Evolutionary conservation across 768 basidiomycete genomes (phyloP).

Genomic region (Mycena amicta): DNA sequence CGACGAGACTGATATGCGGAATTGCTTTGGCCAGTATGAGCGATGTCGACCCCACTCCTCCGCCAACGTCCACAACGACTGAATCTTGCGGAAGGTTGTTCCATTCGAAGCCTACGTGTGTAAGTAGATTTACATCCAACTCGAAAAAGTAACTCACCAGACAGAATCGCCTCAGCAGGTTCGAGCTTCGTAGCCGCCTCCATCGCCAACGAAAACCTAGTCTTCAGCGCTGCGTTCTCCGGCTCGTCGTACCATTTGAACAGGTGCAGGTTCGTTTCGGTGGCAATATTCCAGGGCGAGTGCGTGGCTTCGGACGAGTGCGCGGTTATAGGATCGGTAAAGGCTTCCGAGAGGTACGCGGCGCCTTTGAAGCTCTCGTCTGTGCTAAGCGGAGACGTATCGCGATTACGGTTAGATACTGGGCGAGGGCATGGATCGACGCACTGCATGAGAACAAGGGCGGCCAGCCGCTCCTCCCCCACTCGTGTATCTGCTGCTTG

Average conservation of each 20-base stretch:
- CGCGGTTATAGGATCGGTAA: neutral
- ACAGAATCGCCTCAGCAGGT: neutral
- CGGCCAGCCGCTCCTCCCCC: neutral
- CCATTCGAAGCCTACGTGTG: neutral
- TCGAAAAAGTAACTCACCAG: no score
- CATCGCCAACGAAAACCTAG: neutral
- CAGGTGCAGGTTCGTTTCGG: neutral
- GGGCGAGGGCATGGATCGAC: neutral
- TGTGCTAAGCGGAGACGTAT: neutral
- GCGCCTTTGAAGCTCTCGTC: slow-evolving; percentile 1
- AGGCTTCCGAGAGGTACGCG: neutral
- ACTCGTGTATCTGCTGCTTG: no score
- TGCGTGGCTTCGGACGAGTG: neutral
- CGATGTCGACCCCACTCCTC: neutral
- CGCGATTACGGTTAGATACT: neutral
- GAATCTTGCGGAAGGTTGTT: neutral
- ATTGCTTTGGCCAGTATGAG: neutral
- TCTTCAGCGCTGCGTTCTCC: neutral
- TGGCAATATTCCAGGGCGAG: neutral
- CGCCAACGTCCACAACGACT: neutral
- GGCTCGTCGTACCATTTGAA: neutral
- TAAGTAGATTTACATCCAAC: neutral
- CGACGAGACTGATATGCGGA: neutral
- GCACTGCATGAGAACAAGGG: neutral
- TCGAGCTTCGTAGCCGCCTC: neutral